Evolutionary conservation across 1,139 yeast species (phyloP).

Genomic region (Pichia sp.): DNA sequence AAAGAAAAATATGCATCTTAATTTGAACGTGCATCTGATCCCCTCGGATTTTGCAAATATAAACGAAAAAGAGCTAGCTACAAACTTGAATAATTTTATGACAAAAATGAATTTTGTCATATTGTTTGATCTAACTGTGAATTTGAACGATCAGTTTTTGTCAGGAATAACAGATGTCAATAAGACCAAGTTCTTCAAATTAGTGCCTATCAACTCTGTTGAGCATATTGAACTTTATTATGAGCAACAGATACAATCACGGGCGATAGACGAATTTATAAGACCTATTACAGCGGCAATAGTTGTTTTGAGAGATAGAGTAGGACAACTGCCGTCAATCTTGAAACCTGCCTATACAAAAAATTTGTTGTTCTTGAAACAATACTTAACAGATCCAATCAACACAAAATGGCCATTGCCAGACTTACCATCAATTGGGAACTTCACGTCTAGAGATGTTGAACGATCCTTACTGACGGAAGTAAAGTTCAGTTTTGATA

Average conservation of each 20-base stretch:
- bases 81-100: constrained; percentile 7
- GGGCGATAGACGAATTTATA: constrained; percentile 39
- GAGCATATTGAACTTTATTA: constrained; percentile 58
- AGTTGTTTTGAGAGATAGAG: constrained; percentile 75
- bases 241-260: constrained; percentile 32
- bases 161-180: constrained; percentile 17
- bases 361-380: constrained; percentile 55
- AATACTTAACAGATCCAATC: constrained; percentile 41
- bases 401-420: constrained; percentile 69
- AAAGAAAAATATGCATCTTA: constrained; percentile 34
- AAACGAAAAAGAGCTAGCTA: constrained; percentile 23
- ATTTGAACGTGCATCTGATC: constrained; percentile 39
- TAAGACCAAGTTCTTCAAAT: constrained; percentile 54
- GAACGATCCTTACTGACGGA: constrained; percentile 76
- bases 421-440: constrained; percentile 59
- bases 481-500: constrained; percentile 60
- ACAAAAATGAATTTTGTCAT: constrained; percentile 43
- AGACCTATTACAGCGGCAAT: constrained; percentile 74
- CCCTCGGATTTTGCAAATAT: constrained; percentile 45
- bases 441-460: constrained; percentile 65
- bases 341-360: constrained; percentile 71
- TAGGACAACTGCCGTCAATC: constrained; percentile 82
- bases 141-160: constrained; percentile 33
- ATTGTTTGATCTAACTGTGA: constrained; percentile 68
- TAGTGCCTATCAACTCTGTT: constrained; percentile 74